phyloP scores from a whole-genome alignment of 148 eudicot genomes.

The Dysphania ambrosioides region DNA sequence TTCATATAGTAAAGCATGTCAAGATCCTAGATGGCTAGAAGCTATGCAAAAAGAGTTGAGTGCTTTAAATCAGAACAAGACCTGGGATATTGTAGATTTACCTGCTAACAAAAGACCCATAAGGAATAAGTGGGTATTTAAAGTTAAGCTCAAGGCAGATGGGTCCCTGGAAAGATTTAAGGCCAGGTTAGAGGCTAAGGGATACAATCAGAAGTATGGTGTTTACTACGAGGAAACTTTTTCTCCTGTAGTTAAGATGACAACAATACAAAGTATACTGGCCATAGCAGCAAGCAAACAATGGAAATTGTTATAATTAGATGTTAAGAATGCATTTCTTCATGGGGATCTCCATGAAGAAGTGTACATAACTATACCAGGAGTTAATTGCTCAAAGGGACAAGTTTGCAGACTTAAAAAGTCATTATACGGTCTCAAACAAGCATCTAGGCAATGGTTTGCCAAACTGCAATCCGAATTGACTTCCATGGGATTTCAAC shows the following conservation, averaged over 20 bases:
- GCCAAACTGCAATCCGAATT: rapidly evolving
- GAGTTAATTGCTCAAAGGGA: background rate
- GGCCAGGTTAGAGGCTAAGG: background rate
- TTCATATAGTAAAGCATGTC: background rate
- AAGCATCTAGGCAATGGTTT: background rate
- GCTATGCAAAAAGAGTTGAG: background rate
- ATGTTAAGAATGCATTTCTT: background rate
- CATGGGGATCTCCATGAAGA: background rate
- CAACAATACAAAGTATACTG: background rate
- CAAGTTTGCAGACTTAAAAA: background rate
- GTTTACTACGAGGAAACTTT: background rate
- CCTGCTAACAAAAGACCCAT: background rate
- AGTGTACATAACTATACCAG: background rate
- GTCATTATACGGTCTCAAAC: background rate
- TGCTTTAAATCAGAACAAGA: background rate
- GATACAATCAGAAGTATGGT: background rate
- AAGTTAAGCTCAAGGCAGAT: background rate
- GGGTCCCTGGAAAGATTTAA: background rate
- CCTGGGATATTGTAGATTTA: background rate
- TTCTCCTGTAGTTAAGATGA: background rate
- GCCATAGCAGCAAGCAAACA: background rate
- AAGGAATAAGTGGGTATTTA: background rate
- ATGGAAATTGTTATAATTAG: background rate
- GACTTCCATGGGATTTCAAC: background rate
- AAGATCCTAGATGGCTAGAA: background rate